phyloP scores from a whole-genome alignment of 345 rosid species.

The Eutrema yunnanense region DNA sequence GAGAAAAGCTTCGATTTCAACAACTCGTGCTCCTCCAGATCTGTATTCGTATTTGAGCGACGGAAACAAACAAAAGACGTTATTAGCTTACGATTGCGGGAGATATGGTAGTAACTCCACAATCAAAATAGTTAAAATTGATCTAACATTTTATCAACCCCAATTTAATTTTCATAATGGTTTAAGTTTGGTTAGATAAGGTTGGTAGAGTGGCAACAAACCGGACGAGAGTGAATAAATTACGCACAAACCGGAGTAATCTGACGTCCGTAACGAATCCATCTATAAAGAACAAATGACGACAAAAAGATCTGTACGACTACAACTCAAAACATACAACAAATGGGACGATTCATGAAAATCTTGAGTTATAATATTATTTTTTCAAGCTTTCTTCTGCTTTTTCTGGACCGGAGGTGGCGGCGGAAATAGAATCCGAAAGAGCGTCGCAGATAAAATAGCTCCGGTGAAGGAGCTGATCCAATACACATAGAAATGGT shows the following conservation, averaged over 20 bases:
- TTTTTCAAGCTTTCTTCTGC: constrained; percentile 53
- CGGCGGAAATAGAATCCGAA: constrained; percentile 58
- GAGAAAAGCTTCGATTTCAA: constrained; percentile 11
- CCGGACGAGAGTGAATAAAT: background rate
- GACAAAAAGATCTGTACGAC: background rate
- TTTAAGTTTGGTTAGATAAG: background rate
- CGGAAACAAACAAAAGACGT: constrained; percentile 24
- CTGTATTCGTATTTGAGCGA: constrained; percentile 18
- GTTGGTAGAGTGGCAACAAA: background rate
- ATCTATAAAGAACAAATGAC: background rate
- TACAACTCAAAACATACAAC: background rate
- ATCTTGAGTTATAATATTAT: background rate
- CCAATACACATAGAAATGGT: constrained; percentile 92
- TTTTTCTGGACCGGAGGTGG: constrained; percentile 28
- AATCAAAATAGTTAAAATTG: background rate
- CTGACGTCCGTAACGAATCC: background rate
- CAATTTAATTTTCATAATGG: background rate
- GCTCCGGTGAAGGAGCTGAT: constrained; percentile 83
- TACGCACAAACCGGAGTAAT: background rate
- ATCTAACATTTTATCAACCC: background rate
- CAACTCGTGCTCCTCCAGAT: background rate
- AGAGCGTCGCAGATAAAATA: constrained; percentile 64
- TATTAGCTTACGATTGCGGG: constrained; percentile 21
- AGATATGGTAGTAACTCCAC: constrained; percentile 9
- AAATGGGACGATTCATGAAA: background rate